Percentiles rank a stretch among this genome's conserved stretches.
Conservation (phyloP, 2,329 filamentous ascomycete species). For the Cadophora sp. region DNA sequence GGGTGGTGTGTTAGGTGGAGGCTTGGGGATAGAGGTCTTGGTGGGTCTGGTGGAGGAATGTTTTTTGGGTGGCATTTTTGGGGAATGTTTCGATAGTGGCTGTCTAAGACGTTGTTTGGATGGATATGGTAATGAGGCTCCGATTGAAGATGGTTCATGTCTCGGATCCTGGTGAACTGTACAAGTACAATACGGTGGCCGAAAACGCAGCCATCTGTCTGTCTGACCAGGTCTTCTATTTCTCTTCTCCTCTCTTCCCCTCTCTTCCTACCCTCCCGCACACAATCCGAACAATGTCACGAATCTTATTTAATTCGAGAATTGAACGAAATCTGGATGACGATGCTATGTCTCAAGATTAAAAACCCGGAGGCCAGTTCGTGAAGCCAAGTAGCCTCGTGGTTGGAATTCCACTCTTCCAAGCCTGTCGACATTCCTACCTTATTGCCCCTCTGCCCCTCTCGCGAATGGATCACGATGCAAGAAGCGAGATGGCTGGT, state of each 20-base stretch:
- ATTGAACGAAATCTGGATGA: not conserved
- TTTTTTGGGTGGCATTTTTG: conserved; percentile 34
- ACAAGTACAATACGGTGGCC: conserved; percentile 20
- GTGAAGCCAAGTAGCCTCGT: not conserved
- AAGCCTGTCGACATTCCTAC: not conserved
- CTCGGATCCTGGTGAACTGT: not conserved
- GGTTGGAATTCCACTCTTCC: not conserved
- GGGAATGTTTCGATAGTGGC: not conserved
- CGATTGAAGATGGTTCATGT: not conserved
- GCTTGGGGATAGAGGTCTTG: conserved; percentile 19
- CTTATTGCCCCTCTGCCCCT: conserved; percentile 3
- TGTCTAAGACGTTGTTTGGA: not conserved
- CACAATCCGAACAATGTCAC: not conserved
- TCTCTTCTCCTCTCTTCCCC: too few species aligned
- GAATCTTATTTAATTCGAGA: too few species aligned
- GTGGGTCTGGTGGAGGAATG: conserved; percentile 31
- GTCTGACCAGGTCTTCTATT: too few species aligned
- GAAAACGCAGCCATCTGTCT: too few species aligned
- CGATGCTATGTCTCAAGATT: not conserved
- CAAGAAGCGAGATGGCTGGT: conserved; percentile 7
- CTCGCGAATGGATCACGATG: not conserved
- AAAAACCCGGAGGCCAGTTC: not conserved
- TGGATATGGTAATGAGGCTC: not conserved
- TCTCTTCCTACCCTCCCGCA: not conserved
- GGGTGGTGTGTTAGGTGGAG: conserved; percentile 44